Conservation (phyloP, 2,329 filamentous ascomycete species). For the Trichophyton simii region DNA sequence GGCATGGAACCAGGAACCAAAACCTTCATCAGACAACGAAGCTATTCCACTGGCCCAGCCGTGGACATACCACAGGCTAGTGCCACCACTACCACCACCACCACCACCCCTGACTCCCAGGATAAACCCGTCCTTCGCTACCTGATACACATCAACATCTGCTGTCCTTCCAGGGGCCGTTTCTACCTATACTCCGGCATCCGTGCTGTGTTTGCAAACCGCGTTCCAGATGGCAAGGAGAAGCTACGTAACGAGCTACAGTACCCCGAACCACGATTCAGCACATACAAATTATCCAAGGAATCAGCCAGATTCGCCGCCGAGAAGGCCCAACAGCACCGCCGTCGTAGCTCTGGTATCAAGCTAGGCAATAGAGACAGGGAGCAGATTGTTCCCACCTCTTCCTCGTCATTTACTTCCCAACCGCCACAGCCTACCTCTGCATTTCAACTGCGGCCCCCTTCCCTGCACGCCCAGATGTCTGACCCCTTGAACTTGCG, state of each 20-base stretch:
- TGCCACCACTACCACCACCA: constrained; percentile 16
- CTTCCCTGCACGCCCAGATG: neutral
- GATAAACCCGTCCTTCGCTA: constrained; percentile 68
- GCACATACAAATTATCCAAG: constrained; percentile 59
- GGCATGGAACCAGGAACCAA: constrained; percentile 93
- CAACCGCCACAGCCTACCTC: neutral
- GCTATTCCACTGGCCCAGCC: constrained; percentile 76
- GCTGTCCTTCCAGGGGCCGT: constrained; percentile 67
- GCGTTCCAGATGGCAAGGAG: constrained; percentile 90
- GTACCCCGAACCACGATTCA: constrained; percentile 75
- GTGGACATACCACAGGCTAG: constrained; percentile 54
- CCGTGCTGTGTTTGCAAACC: constrained; percentile 89
- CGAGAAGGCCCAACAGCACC: constrained; percentile 42
- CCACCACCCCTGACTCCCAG: constrained; percentile 17
- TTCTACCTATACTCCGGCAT: constrained; percentile 88
- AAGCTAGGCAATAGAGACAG: constrained; percentile 15
- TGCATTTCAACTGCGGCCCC: neutral
- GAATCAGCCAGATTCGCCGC: constrained; percentile 40
- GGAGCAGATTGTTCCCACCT: constrained; percentile 8
- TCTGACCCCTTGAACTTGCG: neutral
- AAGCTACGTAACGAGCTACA: constrained; percentile 82
- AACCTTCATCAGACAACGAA: constrained; percentile 88
- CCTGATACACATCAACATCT: constrained; percentile 85
- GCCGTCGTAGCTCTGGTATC: constrained; percentile 46
- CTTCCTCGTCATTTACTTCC: constrained; percentile 2